Conservation (phyloP, 2,329 filamentous ascomycete species). For the Lachnum nothofagi region DNA sequence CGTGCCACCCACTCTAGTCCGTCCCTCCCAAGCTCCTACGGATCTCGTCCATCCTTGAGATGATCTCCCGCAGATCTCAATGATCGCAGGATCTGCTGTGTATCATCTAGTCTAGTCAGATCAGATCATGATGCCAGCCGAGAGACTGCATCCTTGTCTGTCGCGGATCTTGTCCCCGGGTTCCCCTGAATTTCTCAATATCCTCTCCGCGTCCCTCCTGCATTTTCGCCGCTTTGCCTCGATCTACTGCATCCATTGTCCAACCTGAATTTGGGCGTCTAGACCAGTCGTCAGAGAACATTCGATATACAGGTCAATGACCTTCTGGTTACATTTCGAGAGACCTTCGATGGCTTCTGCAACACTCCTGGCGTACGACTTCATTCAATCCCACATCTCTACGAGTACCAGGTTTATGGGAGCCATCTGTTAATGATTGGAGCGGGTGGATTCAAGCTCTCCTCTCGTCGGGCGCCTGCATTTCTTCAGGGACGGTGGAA, state of each 20-base stretch:
- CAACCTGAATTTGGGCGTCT: not conserved
- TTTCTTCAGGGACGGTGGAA: slow-evolving; percentile 7
- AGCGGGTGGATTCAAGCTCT: not conserved
- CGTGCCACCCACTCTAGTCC: not conserved
- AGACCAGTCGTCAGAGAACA: not conserved
- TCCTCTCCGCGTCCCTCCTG: not conserved
- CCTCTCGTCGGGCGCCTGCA: slow-evolving; percentile 14
- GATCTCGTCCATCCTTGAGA: slow-evolving; percentile 1
- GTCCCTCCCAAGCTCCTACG: not conserved
- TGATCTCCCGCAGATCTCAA: slow-evolving; percentile 5
- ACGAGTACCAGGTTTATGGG: slow-evolving; percentile 21
- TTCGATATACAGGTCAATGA: not conserved
- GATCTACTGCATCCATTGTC: slow-evolving; percentile 7
- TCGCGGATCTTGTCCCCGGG: not conserved
- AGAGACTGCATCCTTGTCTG: not conserved
- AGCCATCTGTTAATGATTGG: slow-evolving; percentile 2
- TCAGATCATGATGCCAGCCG: not conserved
- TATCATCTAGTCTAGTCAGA: not conserved
- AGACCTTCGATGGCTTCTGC: slow-evolving; percentile 1
- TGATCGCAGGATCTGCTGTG: not conserved
- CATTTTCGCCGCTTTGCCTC: not conserved
- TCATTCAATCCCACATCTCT: slow-evolving; percentile 1
- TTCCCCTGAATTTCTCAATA: slow-evolving; percentile 2
- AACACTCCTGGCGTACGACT: slow-evolving; percentile 1
- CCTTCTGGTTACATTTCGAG: not conserved